A percentile compares a stretch with the other conserved stretches of the same genome.
Conservation (phyloP, 768 basidiomycete genomes). For the Mycena vulgaris region DNA sequence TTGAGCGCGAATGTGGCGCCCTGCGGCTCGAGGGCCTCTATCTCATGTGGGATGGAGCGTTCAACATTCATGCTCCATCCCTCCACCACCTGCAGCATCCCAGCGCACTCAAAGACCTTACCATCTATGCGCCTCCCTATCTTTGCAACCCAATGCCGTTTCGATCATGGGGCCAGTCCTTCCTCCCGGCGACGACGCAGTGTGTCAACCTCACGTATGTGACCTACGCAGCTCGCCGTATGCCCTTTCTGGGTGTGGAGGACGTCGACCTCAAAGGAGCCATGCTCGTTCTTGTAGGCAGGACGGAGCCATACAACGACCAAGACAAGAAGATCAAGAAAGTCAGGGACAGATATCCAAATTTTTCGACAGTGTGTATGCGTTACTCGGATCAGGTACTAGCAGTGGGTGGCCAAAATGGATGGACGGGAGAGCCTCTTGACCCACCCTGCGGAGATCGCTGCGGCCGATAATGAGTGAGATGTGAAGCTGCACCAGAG, state of each 20-base stretch:
- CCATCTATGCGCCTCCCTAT: conserved; percentile 12
- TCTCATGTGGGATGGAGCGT: not conserved
- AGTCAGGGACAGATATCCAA: too few relatives aligned
- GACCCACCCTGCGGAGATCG: not conserved
- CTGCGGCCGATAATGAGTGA: not conserved
- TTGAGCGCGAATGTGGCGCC: not conserved
- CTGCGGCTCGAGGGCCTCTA: conserved; percentile 20
- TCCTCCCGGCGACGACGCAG: conserved; percentile 3
- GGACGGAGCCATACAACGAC: not conserved
- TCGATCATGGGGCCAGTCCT: not conserved
- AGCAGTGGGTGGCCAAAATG: conserved; percentile 4
- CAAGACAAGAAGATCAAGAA: too few relatives aligned
- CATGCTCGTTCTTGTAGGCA: not conserved
- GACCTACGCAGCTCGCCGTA: conserved; percentile 18
- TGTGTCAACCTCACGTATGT: conserved; percentile 23
- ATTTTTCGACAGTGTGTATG: not conserved
- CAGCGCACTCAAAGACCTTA: conserved; percentile 8
- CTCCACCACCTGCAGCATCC: conserved; percentile 5
- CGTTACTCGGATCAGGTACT: not conserved
- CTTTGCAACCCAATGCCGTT: not conserved
- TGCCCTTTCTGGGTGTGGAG: not conserved
- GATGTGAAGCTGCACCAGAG: not conserved
- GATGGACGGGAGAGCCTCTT: conserved; percentile 8
- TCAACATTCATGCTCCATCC: not conserved
- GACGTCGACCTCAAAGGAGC: not conserved